A percentile compares a stretch with the other conserved stretches of the same genome.
phyloP scores from a whole-genome alignment of 352 stramenopile genomes.

The Hyaloperonospora arabidopsidis region DNA sequence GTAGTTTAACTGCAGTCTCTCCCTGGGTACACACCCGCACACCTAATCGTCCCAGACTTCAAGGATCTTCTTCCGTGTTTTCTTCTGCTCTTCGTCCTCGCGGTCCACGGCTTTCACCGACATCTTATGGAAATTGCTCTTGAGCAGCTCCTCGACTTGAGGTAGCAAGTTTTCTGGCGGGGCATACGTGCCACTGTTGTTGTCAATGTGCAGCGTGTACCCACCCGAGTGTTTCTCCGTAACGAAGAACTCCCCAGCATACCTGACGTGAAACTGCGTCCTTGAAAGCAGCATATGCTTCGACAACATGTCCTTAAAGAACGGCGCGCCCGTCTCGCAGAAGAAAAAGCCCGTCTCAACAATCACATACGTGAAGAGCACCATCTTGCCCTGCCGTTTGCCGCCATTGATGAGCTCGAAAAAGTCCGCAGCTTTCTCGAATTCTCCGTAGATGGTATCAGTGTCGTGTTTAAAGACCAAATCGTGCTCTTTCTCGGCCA shows the following conservation, averaged over 20 bases:
- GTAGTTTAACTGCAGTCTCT: no score
- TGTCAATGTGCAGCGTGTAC: constrained; percentile 34
- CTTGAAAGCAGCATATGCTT: constrained; percentile 38
- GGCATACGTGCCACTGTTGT: constrained; percentile 38
- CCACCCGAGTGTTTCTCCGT: constrained; percentile 22
- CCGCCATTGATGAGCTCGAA: constrained; percentile 32
- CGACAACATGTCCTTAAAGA: constrained; percentile 43
- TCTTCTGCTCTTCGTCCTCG: constrained; percentile 20
- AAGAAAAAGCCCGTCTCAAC: constrained; percentile 34
- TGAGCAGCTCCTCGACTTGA: constrained; percentile 25
- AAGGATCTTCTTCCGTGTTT: neutral
- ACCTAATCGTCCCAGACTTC: neutral
- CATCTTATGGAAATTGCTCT: constrained; percentile 32
- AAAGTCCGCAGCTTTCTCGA: constrained; percentile 17
- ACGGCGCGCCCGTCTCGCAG: constrained; percentile 32
- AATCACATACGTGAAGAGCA: constrained; percentile 39
- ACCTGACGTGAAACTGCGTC: constrained; percentile 21
- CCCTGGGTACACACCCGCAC: no score
- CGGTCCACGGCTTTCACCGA: constrained; percentile 23
- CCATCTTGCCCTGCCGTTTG: constrained; percentile 21
- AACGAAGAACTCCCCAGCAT: constrained; percentile 33
- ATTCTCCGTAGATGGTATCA: no score
- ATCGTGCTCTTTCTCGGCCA: no score
- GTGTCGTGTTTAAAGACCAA: no score
- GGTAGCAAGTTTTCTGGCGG: constrained; percentile 28